A percentile compares a stretch with the other conserved stretches of the same genome.
phyloP scores from a whole-genome alignment of 106 monocot species.

The Agapanthus africanus region DNA sequence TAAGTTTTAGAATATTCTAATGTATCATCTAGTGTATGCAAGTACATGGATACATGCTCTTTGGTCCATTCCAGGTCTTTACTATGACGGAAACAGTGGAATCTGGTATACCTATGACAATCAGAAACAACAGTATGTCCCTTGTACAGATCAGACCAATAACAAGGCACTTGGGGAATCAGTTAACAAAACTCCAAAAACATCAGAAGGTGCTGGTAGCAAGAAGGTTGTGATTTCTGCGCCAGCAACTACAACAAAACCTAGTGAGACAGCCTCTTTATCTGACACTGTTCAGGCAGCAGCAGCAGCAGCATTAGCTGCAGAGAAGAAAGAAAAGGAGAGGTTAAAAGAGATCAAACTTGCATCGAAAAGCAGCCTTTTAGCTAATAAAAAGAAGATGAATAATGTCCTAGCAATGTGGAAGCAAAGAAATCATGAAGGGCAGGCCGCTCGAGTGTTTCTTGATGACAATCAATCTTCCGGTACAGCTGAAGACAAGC shows the following conservation, averaged over 20 bases:
- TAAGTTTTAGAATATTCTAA: background rate
- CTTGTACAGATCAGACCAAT: conserved; percentile 67
- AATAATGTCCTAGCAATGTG: conserved; percentile 92
- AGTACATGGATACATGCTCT: background rate
- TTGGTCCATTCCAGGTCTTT: conserved; percentile 58
- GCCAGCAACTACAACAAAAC: conserved; percentile 65
- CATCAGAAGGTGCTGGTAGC: conserved; percentile 39
- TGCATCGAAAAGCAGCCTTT: conserved; percentile 77
- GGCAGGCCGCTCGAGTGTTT: conserved; percentile 67
- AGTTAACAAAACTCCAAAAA: conserved; percentile 36
- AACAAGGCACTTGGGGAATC: conserved; percentile 41
- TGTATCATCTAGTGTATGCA: background rate
- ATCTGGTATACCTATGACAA: conserved; percentile 92
- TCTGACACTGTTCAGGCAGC: conserved; percentile 93
- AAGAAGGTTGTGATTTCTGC: conserved; percentile 94
- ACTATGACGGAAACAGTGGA: conserved; percentile 93
- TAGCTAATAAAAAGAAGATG: conserved; percentile 99
- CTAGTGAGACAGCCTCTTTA: conserved; percentile 63
- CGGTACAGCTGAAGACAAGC: conserved; percentile 38
- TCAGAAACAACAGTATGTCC: conserved; percentile 85
- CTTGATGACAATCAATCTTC: conserved; percentile 57
- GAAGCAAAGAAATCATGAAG: conserved; percentile 95
- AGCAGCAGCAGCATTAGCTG: conserved; percentile 83
- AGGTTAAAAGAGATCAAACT: conserved; percentile 83
- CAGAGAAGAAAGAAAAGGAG: conserved; percentile 96